A percentile compares a stretch with the other conserved stretches of the same genome.
Conservation (phyloP, 805 yeast genomes). For the Candida lessepsii region DNA sequence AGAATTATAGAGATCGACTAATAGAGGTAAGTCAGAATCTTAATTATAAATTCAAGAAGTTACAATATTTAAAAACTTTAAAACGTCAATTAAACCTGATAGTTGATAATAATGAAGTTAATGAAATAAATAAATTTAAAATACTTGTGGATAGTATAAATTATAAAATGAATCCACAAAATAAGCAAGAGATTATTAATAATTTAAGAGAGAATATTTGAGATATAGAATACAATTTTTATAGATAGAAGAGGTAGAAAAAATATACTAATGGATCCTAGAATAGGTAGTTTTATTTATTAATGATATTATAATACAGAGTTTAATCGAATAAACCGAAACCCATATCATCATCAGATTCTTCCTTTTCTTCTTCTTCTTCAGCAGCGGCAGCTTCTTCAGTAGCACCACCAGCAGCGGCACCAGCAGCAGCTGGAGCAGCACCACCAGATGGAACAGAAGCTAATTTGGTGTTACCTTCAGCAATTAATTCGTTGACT, state of each 20-base stretch:
- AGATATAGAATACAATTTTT: background rate
- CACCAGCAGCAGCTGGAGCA: conserved; percentile 38
- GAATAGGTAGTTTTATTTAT: conserved; percentile 2
- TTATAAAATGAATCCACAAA: conserved; percentile 9
- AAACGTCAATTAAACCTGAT: conserved; percentile 10
- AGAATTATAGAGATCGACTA: conserved; percentile 18
- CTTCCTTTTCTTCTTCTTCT: conserved; percentile 36
- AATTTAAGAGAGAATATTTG: conserved; percentile 5
- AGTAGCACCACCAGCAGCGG: conserved; percentile 34
- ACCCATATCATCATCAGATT: conserved; percentile 49
- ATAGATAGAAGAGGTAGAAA: too few relatives aligned
- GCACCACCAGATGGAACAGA: conserved; percentile 61
- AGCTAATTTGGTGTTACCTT: conserved; percentile 94
- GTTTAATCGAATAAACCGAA: conserved; percentile 95
- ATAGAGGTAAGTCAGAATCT: conserved; percentile 19
- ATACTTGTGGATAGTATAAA: conserved; percentile 13
- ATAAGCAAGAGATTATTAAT: conserved; percentile 8
- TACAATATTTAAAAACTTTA: conserved; percentile 23
- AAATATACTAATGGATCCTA: too few relatives aligned
- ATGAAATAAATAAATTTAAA: conserved; percentile 26
- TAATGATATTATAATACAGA: conserved; percentile 8
- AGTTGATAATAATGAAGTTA: conserved; percentile 4
- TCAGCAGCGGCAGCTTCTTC: conserved; percentile 43
- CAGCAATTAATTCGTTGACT: conserved; percentile 59
- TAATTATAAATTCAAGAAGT: conserved; percentile 29